Percentiles rank a stretch among this genome's conserved stretches.
Conservation (phyloP, 352 stramenopile genomes). For the Phytophthora multivora region DNA sequence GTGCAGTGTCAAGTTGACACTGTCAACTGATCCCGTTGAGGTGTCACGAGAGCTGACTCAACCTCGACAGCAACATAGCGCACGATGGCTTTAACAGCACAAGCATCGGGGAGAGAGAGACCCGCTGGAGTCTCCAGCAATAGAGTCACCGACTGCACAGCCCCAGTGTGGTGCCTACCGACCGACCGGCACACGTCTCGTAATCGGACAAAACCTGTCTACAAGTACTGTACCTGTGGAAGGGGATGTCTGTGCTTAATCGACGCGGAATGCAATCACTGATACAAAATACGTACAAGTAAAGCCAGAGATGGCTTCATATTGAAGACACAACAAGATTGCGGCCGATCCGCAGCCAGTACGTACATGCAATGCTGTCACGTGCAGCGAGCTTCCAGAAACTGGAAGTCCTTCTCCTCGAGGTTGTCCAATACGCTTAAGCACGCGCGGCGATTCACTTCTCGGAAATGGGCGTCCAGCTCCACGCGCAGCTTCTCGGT, state of each 20-base stretch:
- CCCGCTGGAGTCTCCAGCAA: too few relatives aligned
- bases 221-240: too few relatives aligned
- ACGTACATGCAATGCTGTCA: slow-evolving; percentile 7
- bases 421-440: slow-evolving; percentile 69
- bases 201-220: not conserved
- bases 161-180: not conserved
- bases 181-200: slow-evolving; percentile 3
- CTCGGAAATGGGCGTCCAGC: slow-evolving; percentile 67
- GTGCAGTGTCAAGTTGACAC: too few relatives aligned
- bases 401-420: slow-evolving; percentile 31
- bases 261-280: not conserved
- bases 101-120: too few relatives aligned
- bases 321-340: slow-evolving; percentile 12
- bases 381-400: slow-evolving; percentile 11
- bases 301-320: slow-evolving; percentile 6
- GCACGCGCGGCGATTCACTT: slow-evolving; percentile 73
- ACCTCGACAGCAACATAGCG: not conserved
- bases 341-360: not conserved
- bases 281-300: slow-evolving; percentile 2
- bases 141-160: not conserved
- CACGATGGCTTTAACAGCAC: too few relatives aligned
- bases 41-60: not conserved
- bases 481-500: slow-evolving; percentile 62
- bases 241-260: not conserved
- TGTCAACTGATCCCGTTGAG: slow-evolving; percentile 12